These are phyloP conservation scores for Nicotiana paniculata DNA, from an alignment of 257 asterid species.

Conservation along the genomic window DNA sequence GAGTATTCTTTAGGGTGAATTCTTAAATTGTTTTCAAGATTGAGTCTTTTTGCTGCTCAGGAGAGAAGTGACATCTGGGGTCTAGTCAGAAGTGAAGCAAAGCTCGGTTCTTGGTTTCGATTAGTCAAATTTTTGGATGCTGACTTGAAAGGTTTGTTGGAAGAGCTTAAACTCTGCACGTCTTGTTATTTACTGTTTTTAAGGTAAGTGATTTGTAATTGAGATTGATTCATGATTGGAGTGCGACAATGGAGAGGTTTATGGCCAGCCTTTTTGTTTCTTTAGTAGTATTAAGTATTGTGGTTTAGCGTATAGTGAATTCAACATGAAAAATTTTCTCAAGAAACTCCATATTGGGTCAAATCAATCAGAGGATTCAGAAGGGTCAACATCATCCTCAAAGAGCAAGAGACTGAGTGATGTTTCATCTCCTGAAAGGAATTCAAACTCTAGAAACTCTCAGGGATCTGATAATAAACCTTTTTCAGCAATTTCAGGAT, in stretches of 20 bases:
- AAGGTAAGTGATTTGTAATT: conserved; percentile 16
- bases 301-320: conserved; percentile 18
- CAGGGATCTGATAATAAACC: conserved; percentile 58
- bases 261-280: conserved; percentile 29
- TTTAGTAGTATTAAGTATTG: conserved; percentile 37
- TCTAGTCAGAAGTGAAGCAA: conserved; percentile 12
- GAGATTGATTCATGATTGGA: conserved; percentile 39
- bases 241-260: conserved; percentile 53
- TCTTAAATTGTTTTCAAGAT: conserved; percentile 17
- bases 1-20: neutral
- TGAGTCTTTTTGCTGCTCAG: conserved; percentile 15
- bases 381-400: conserved; percentile 59
- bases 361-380: conserved; percentile 66
- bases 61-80: conserved; percentile 3
- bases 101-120: conserved; percentile 24
- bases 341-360: conserved; percentile 81
- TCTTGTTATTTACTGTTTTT: conserved; percentile 13
- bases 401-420: conserved; percentile 44
- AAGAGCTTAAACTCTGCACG: conserved; percentile 16
- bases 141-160: conserved; percentile 32
- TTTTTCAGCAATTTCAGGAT: conserved; percentile 78
- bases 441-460: conserved; percentile 39
- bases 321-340: conserved; percentile 66
- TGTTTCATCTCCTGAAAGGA: conserved; percentile 43
- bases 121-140: conserved; percentile 27